phyloP scores from a whole-genome alignment of 2,329 filamentous ascomycete genomes.

The Fusarium clavum region DNA sequence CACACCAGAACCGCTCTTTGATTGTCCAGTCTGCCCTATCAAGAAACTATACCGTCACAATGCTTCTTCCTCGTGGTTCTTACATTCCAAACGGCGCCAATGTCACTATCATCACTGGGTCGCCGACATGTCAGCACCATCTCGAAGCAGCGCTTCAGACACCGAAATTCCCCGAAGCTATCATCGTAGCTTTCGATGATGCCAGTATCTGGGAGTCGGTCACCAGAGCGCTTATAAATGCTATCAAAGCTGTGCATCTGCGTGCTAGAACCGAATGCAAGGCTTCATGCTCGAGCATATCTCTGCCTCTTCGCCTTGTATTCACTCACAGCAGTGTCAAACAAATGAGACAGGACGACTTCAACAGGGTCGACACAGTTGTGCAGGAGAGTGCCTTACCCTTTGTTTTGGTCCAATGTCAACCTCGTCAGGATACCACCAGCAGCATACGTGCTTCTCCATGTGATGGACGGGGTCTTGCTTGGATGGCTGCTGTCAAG shows the following conservation, averaged over 20 bases:
- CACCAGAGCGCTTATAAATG: conserved; percentile 52
- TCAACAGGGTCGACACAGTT: conserved; percentile 58
- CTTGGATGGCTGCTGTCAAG: conserved; percentile 16
- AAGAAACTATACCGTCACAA: conserved; percentile 57
- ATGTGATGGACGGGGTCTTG: conserved; percentile 1
- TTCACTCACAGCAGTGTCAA: conserved; percentile 60
- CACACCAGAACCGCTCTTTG: conserved; percentile 59
- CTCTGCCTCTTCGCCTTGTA: conserved; percentile 54
- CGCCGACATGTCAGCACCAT: conserved; percentile 39
- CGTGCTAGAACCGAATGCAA: conserved; percentile 54
- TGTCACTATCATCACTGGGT: conserved; percentile 3
- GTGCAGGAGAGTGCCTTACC: conserved; percentile 52
- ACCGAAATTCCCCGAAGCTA: conserved; percentile 46
- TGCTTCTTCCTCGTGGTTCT: conserved; percentile 23
- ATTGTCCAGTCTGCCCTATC: conserved; percentile 55
- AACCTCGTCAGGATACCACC: neutral
- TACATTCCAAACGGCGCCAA: neutral
- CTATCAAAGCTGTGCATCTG: conserved; percentile 51
- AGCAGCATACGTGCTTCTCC: neutral
- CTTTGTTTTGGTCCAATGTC: conserved; percentile 19
- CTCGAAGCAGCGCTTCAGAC: conserved; percentile 51
- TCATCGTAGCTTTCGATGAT: conserved; percentile 63
- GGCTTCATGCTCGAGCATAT: conserved; percentile 51
- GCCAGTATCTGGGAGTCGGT: conserved; percentile 56
- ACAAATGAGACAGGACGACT: conserved; percentile 59